Evolutionary conservation across 768 basidiomycete species (phyloP), one percentile per base, ranked within the genome.

Genomic region (Clitopilus hobsonii): DNA sequence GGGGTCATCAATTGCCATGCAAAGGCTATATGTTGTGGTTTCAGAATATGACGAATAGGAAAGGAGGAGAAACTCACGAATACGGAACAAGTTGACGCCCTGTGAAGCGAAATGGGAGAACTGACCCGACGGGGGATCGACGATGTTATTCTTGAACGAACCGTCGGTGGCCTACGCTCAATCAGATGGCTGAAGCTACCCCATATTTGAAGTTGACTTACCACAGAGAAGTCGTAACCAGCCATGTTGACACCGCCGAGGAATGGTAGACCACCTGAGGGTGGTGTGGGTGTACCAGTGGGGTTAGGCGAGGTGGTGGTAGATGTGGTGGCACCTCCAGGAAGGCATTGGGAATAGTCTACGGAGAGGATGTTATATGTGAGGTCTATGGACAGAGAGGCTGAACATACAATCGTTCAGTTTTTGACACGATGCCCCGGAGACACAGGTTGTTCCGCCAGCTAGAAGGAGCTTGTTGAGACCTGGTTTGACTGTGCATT

Each of bases 1-100:
- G 77, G 78, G 8, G 77, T 78, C 74, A 77, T 77, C 49, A 76
- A 63, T 57, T 81, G 79, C 80, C 81, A 82, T 6, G 79, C 80
- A 71, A 60, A n/a, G 22, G 58, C 57, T 28, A 28, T 25, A 50
- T 27, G 38, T 26, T 47, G 54, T 24, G 45, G 36, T 24, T 13
- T 38, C 27, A 52, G 30, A 54, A 57, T 49, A 11, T 32, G 6
- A 14, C n/a, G 13, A 10, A 36, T 11, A n/a, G 32, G 36, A 10
- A 29, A 14, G 26, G 23, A 54, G n/a, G 16, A 49, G 14, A 14
- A 5, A 65, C 66, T 28, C 27, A 68, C 67, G 67, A 54, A 68
- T 68, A 49, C 78, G 74, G 71, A 74, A 82, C 56, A 78, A 59
- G 61, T 79, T 80, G 13, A 71, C 78, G 38, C 80, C 81, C 60